A percentile compares a stretch with the other conserved stretches of the same genome.
Conservation (phyloP, 2,329 filamentous ascomycete species). For the Phaeosphaeria sp. region DNA sequence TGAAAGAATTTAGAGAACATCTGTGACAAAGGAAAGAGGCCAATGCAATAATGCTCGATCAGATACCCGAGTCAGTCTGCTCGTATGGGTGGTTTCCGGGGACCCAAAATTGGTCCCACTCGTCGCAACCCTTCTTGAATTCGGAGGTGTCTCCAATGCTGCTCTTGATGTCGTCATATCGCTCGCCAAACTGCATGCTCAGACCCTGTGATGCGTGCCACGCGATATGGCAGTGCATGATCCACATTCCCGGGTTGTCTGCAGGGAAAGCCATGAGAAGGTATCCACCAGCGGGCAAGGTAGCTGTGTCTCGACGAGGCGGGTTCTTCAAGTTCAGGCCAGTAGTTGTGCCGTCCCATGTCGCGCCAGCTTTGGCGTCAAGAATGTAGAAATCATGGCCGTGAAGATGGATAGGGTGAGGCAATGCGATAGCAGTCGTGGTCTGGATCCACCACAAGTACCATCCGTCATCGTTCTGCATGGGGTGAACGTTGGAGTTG, state of each 20-base stretch:
- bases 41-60: slow-evolving; percentile 2
- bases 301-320: slow-evolving; percentile 48
- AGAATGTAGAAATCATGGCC: too few relatives aligned
- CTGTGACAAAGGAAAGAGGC: neutral
- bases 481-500: slow-evolving; percentile 39
- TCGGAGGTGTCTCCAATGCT: slow-evolving; percentile 26
- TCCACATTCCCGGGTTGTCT: slow-evolving; percentile 58
- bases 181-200: slow-evolving; percentile 61
- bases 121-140: slow-evolving; percentile 36
- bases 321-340: slow-evolving; percentile 49
- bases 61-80: slow-evolving; percentile 44
- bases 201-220: slow-evolving; percentile 52
- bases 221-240: slow-evolving; percentile 46
- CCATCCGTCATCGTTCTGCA: slow-evolving; percentile 43
- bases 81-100: slow-evolving; percentile 38
- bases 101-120: slow-evolving; percentile 44
- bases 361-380: slow-evolving; percentile 37
- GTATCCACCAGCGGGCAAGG: slow-evolving; percentile 49
- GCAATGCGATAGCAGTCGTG: slow-evolving; percentile 40
- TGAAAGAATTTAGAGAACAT: neutral
- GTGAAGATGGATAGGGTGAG: slow-evolving; percentile 54
- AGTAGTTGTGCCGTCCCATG: slow-evolving; percentile 43
- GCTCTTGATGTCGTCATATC: slow-evolving; percentile 24
- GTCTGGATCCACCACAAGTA: slow-evolving; percentile 58
- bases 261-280: slow-evolving; percentile 61